Evolutionary conservation across 192 early-diverging fungal species (phyloP).

Genomic region (Coemansia pectinata): DNA sequence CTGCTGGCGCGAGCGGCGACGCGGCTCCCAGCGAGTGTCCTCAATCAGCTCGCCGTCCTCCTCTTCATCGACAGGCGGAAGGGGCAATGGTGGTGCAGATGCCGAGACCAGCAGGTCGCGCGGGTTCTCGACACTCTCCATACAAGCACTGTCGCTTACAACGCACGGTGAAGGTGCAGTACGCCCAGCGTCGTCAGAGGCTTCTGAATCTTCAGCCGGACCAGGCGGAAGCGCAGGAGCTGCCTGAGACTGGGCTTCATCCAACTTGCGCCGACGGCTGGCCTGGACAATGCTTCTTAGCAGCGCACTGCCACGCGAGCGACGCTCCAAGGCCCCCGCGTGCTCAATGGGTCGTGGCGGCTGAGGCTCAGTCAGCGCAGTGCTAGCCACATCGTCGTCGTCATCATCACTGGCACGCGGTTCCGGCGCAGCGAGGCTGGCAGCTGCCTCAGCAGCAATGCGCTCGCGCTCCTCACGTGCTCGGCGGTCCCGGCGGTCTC

Average conservation of each 20-base stretch:
- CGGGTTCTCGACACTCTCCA: background rate
- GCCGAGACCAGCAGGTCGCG: background rate
- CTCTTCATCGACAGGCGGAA: slow-evolving; percentile 10
- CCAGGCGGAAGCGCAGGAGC: background rate
- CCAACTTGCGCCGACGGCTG: slow-evolving; percentile 38
- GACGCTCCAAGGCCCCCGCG: slow-evolving; percentile 18
- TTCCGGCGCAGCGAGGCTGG: background rate
- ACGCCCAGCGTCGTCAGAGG: background rate
- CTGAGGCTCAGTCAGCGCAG: background rate
- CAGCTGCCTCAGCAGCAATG: slow-evolving; percentile 36
- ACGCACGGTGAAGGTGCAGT: background rate
- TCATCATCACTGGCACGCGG: slow-evolving; percentile 15
- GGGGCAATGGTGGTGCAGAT: background rate
- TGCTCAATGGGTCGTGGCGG: background rate
- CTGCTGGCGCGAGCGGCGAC: slow-evolving; percentile 17
- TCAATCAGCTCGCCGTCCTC: slow-evolving; percentile 52
- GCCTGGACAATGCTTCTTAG: slow-evolving; percentile 50
- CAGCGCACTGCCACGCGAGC: slow-evolving; percentile 38
- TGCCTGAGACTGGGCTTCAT: background rate
- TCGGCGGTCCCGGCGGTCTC: slow-evolving; percentile 34
- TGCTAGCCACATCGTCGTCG: slow-evolving; percentile 1
- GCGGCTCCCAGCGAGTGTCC: slow-evolving; percentile 35
- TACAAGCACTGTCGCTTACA: background rate
- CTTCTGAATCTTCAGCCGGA: background rate
- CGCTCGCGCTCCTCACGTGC: slow-evolving; percentile 38